These are phyloP conservation scores for Dendryphion nanum DNA, from an alignment of 2,329 filamentous ascomycete species.

Conservation along the genomic window DNA sequence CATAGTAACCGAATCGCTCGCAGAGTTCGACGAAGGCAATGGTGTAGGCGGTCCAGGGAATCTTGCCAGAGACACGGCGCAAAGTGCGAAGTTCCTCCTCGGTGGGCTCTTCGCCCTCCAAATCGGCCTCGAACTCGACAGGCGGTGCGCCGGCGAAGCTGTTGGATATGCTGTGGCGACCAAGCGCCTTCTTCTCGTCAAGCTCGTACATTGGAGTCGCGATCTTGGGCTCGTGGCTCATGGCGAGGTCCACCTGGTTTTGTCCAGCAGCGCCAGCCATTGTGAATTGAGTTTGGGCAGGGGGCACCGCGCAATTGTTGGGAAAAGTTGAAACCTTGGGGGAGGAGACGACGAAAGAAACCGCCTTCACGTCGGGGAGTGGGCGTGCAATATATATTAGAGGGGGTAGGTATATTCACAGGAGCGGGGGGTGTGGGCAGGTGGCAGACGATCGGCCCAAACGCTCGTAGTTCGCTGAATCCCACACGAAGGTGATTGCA, in stretches of 20 bases:
- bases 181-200: conserved; percentile 31
- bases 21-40: conserved; percentile 72
- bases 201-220: conserved; percentile 31
- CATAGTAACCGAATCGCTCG: conserved; percentile 78
- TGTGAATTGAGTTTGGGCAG: conserved; percentile 8
- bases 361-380: conserved; percentile 1
- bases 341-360: conserved; percentile 4
- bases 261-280: conserved; percentile 33
- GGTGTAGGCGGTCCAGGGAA: conserved; percentile 66
- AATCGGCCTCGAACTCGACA: conserved; percentile 34
- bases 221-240: conserved; percentile 34
- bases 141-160: conserved; percentile 10
- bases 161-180: conserved; percentile 16
- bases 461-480: neutral
- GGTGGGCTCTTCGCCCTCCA: conserved; percentile 49
- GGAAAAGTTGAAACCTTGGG: neutral
- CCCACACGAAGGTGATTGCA: too few relatives aligned
- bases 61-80: conserved; percentile 62
- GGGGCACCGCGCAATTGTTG: neutral
- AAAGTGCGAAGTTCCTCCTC: conserved; percentile 62
- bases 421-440: too few relatives aligned
- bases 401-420: neutral
- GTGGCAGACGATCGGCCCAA: too few relatives aligned
- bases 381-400: neutral
- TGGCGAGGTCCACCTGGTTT: conserved; percentile 34